A percentile compares a stretch with the other conserved stretches of the same genome.
phyloP scores from a whole-genome alignment of 2,329 filamentous ascomycete species.

The Aspergillus quadrilineatus region DNA sequence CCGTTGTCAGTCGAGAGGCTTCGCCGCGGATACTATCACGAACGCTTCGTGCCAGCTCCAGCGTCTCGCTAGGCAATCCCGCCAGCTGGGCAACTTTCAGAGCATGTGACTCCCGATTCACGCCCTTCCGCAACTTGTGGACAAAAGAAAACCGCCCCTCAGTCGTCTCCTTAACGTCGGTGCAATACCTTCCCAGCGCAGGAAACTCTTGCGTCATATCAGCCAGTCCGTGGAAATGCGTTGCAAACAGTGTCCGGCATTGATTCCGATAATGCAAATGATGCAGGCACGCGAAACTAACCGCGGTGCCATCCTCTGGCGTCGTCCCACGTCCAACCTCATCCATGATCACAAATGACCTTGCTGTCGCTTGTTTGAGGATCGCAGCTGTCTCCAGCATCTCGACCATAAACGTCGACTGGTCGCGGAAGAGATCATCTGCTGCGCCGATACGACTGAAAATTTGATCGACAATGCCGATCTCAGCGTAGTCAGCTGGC shows the following conservation, averaged over 20 bases:
- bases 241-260: constrained; percentile 85
- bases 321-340: constrained; percentile 95
- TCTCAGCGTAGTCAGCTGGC: constrained; percentile 77
- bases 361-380: constrained; percentile 75
- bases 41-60: constrained; percentile 64
- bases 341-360: constrained; percentile 96
- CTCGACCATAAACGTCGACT: constrained; percentile 99
- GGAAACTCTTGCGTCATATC: constrained; percentile 67
- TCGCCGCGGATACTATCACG: constrained; percentile 40
- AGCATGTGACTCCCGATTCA: constrained; percentile 86
- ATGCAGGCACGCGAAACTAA: constrained; percentile 83
- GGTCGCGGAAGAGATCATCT: constrained; percentile 89
- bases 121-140: constrained; percentile 74
- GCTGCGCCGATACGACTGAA: constrained; percentile 92
- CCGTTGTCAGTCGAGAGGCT: background rate
- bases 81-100: constrained; percentile 91
- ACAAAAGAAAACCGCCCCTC: constrained; percentile 76
- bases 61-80: constrained; percentile 71
- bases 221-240: constrained; percentile 84
- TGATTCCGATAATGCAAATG: constrained; percentile 76
- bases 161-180: constrained; percentile 75
- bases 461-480: constrained; percentile 92
- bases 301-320: constrained; percentile 83
- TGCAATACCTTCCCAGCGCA: constrained; percentile 75
- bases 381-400: constrained; percentile 97